phyloP scores from a whole-genome alignment of 2,329 filamentous ascomycete genomes.

The Ascochyta viciae-villosae region DNA sequence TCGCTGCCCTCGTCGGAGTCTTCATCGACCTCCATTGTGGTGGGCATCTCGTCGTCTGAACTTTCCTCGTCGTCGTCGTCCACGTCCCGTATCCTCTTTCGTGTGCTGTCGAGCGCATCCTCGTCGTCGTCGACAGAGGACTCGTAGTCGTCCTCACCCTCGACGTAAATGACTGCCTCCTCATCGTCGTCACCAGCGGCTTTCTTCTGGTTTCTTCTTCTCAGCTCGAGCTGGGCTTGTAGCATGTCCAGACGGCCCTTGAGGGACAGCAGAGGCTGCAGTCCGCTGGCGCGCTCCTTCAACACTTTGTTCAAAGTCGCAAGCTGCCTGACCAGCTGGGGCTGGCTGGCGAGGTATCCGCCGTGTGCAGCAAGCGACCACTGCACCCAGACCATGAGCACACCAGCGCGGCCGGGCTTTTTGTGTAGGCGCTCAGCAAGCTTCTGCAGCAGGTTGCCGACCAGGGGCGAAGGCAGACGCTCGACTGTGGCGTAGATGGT shows the following conservation, averaged over 20 bases:
- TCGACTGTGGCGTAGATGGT: slow-evolving; percentile 90
- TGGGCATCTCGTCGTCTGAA: slow-evolving; percentile 65
- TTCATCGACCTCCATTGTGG: slow-evolving; percentile 56
- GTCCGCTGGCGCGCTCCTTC: slow-evolving; percentile 81
- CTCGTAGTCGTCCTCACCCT: slow-evolving; percentile 73
- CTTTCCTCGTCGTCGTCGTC: slow-evolving; percentile 42
- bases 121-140: slow-evolving; percentile 54
- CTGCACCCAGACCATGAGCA: slow-evolving; percentile 93
- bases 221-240: slow-evolving; percentile 83
- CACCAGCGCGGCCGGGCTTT: slow-evolving; percentile 86
- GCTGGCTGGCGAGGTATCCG: slow-evolving; percentile 84
- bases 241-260: slow-evolving; percentile 97
- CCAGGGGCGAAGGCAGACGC: slow-evolving; percentile 83
- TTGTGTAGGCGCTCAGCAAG: slow-evolving; percentile 86
- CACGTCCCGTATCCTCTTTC: slow-evolving; percentile 35
- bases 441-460: slow-evolving; percentile 78
- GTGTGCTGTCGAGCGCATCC: slow-evolving; percentile 19
- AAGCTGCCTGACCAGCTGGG: slow-evolving; percentile 81
- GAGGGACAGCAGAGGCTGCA: slow-evolving; percentile 82
- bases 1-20: slow-evolving; percentile 64
- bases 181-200: slow-evolving; percentile 67
- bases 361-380: slow-evolving; percentile 94
- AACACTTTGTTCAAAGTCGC: slow-evolving; percentile 84
- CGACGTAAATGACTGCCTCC: slow-evolving; percentile 82
- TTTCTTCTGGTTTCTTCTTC: slow-evolving; percentile 70